Conservation (phyloP, 495 filamentous ascomycete genomes). For the Tuber calosporum region DNA sequence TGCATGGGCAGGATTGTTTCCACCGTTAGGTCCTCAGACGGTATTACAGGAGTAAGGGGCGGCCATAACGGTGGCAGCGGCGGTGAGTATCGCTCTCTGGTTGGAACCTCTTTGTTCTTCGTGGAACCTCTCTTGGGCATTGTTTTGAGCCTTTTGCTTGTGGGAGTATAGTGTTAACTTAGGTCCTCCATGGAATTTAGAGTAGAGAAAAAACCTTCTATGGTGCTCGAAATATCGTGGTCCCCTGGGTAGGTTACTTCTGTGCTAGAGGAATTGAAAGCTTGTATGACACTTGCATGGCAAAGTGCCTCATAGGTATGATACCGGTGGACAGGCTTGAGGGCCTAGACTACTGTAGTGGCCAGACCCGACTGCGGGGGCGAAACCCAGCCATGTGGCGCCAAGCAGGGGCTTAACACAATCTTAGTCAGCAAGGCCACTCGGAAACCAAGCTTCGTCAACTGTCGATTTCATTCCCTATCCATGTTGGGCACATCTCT, state of each 20-base stretch:
- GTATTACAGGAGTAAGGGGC: slow-evolving; percentile 63
- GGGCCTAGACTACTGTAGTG: neutral
- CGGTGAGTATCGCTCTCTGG: slow-evolving; percentile 3
- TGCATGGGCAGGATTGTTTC: slow-evolving; percentile 56
- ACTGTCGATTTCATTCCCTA: slow-evolving; percentile 24
- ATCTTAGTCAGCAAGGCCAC: slow-evolving; percentile 14
- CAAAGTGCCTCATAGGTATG: too few species aligned
- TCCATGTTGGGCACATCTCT: slow-evolving; percentile 5
- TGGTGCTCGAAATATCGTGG: slow-evolving; percentile 7
- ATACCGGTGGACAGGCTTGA: neutral
- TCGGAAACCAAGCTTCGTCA: slow-evolving; percentile 31
- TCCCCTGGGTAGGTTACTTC: neutral
- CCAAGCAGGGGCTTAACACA: neutral
- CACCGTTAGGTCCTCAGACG: slow-evolving; percentile 57
- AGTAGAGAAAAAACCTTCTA: slow-evolving; percentile 3
- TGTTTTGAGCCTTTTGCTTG: neutral
- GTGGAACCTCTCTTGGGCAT: slow-evolving; percentile 24
- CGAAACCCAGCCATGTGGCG: neutral
- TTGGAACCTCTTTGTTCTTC: slow-evolving; percentile 12
- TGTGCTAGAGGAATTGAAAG: neutral
- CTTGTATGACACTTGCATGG: too few species aligned
- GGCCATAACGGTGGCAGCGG: slow-evolving; percentile 62
- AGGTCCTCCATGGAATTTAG: neutral
- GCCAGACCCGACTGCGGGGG: neutral
- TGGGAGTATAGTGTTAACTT: neutral